These are phyloP conservation scores for Arthrocladium fulminans DNA, from an alignment of 2,329 filamentous ascomycete species.

Conservation along the genomic window DNA sequence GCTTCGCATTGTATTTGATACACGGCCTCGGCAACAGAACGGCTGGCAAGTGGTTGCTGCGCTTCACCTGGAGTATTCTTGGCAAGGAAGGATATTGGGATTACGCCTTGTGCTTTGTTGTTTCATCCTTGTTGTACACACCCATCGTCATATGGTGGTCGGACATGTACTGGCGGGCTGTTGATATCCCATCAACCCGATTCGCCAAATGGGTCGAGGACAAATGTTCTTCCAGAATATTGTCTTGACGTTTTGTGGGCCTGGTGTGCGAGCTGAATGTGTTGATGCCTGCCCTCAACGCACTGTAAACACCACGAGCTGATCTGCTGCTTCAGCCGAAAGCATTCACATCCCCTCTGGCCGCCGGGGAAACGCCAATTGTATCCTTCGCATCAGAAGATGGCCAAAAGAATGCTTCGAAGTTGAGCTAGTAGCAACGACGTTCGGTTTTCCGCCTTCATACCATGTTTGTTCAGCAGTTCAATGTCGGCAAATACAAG, in stretches of 20 bases:
- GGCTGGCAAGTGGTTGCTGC: background rate
- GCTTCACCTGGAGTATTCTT: background rate
- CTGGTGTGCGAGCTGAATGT: background rate
- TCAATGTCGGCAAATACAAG: too few relatives aligned
- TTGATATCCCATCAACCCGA: constrained; percentile 45
- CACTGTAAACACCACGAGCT: too few relatives aligned
- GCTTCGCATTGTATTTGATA: constrained; percentile 27
- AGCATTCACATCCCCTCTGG: too few relatives aligned
- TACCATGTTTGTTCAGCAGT: too few relatives aligned
- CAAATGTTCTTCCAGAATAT: constrained; percentile 10
- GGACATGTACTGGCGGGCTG: constrained; percentile 50
- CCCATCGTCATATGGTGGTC: constrained; percentile 44
- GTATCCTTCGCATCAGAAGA: background rate
- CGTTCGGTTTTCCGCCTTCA: too few relatives aligned
- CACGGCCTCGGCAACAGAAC: constrained; percentile 17
- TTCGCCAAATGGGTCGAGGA: constrained; percentile 44
- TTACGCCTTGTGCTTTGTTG: background rate
- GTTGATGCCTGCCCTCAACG: background rate
- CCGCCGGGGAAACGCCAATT: too few relatives aligned
- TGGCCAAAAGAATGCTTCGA: background rate
- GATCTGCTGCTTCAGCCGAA: too few relatives aligned
- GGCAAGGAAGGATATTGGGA: background rate
- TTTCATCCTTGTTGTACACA: constrained; percentile 1
- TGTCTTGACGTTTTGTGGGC: background rate
- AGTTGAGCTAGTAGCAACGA: background rate